Evolutionary conservation across 2,329 filamentous ascomycete species (phyloP).

Genomic region (Claviceps sp.): DNA sequence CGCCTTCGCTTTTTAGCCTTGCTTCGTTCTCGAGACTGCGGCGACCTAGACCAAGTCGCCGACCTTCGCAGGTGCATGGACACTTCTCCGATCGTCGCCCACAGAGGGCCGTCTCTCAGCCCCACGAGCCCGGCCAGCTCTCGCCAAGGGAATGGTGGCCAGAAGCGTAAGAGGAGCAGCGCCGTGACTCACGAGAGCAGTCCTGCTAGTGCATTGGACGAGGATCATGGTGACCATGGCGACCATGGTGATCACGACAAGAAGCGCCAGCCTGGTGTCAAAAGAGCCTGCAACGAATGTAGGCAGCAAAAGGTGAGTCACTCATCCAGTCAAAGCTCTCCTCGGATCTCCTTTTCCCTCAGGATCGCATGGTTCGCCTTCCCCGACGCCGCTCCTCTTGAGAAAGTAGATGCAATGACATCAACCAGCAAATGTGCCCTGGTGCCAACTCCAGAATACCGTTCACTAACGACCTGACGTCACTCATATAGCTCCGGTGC

Average conservation of each 20-base stretch:
- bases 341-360: not conserved
- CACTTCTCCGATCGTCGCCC: conserved; percentile 31
- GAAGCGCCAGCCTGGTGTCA: conserved; percentile 54
- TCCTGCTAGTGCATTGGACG: conserved; percentile 37
- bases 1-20: conserved; percentile 5
- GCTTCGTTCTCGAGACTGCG: conserved; percentile 4
- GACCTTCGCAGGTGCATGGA: conserved; percentile 28
- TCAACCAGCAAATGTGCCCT: too few relatives aligned
- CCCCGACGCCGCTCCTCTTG: not conserved
- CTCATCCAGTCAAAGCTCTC: too few relatives aligned
- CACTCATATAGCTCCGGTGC: conserved; percentile 53
- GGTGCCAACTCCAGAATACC: not conserved
- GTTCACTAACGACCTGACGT: not conserved
- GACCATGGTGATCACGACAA: conserved; percentile 41
- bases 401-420: not conserved
- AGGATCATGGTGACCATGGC: conserved; percentile 27
- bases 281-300: conserved; percentile 75
- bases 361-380: not conserved
- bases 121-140: conserved; percentile 42
- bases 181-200: conserved; percentile 43
- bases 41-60: conserved; percentile 8
- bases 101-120: conserved; percentile 35
- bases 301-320: conserved; percentile 65
- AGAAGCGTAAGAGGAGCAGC: conserved; percentile 46
- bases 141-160: conserved; percentile 32